These are phyloP conservation scores for Ascodesmis nigricans DNA, from an alignment of 495 filamentous ascomycete genomes.

Conservation along the genomic window DNA sequence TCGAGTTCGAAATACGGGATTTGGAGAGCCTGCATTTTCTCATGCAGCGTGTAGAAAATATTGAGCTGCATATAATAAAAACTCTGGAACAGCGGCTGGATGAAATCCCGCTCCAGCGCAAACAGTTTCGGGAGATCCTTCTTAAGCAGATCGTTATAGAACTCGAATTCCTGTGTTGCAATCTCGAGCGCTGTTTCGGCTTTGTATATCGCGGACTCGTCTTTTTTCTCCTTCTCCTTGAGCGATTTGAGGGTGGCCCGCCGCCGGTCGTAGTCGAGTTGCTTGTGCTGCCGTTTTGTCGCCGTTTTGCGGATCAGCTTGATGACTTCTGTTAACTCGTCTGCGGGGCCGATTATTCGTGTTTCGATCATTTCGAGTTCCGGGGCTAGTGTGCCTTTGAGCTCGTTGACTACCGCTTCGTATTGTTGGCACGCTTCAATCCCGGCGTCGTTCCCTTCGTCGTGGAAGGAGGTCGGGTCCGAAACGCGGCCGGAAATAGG, in stretches of 20 bases:
- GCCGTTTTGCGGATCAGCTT: slow-evolving; percentile 81
- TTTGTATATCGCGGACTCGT: slow-evolving; percentile 93
- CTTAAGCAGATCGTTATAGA: slow-evolving; percentile 91
- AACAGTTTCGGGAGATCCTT: slow-evolving; percentile 89
- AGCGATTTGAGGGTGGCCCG: slow-evolving; percentile 69
- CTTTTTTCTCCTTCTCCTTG: slow-evolving; percentile 96
- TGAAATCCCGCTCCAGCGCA: slow-evolving; percentile 82
- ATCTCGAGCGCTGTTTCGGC: slow-evolving; percentile 79
- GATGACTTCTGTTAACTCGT: slow-evolving; percentile 84
- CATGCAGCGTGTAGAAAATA: slow-evolving; percentile 96
- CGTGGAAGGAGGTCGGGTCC: slow-evolving; percentile 61
- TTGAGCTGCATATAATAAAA: slow-evolving; percentile 99
- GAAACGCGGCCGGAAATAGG: slow-evolving; percentile 91
- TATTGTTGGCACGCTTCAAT: slow-evolving; percentile 95
- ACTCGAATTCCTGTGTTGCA: slow-evolving; percentile 86
- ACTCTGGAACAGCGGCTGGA: slow-evolving; percentile 88
- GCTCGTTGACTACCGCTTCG: slow-evolving; percentile 68
- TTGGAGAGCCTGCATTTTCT: slow-evolving; percentile 88
- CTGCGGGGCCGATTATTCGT: slow-evolving; percentile 76
- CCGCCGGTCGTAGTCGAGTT: slow-evolving; percentile 85
- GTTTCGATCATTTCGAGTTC: slow-evolving; percentile 96
- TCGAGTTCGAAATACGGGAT: slow-evolving; percentile 94
- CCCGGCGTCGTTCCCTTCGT: slow-evolving; percentile 78
- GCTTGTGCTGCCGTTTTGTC: slow-evolving; percentile 86
- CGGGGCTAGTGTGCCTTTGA: slow-evolving; percentile 68